A percentile compares a stretch with the other conserved stretches of the same genome.
Conservation (phyloP, 1,139 yeast genomes). For the Arxiozyma bovina region DNA sequence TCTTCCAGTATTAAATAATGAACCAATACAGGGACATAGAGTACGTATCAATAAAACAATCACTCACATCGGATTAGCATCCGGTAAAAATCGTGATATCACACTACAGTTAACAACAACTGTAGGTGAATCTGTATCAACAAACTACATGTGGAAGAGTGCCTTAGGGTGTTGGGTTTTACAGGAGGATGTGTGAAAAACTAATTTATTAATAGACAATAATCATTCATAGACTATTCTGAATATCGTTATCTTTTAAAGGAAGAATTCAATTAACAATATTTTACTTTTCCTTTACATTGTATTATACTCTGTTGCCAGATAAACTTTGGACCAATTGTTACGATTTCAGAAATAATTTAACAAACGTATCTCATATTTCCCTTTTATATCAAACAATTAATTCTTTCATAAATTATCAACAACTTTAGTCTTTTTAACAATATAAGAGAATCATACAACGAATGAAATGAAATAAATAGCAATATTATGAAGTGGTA, state of each 20-base stretch:
- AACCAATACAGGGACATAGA: slow-evolving; percentile 22
- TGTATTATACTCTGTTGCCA: neutral
- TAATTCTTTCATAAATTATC: neutral
- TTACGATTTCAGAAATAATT: no score
- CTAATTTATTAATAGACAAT: neutral
- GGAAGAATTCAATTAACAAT: neutral
- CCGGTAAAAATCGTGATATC: slow-evolving; percentile 14
- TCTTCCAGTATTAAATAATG: slow-evolving; percentile 23
- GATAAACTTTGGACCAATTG: neutral
- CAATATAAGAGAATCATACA: neutral
- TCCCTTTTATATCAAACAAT: neutral
- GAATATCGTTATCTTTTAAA: no score
- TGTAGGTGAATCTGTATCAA: neutral
- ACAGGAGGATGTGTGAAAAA: neutral
- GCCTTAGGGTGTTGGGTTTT: slow-evolving; percentile 25
- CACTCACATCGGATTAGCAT: slow-evolving; percentile 8
- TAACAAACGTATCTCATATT: no score
- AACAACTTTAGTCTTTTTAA: no score
- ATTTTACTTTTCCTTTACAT: neutral
- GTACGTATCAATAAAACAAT: slow-evolving; percentile 23
- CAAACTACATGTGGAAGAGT: slow-evolving; percentile 16
- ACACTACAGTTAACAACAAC: slow-evolving; percentile 2
- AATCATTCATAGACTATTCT: neutral
- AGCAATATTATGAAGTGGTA: neutral
- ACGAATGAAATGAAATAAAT: neutral